phyloP scores from a whole-genome alignment of 2,329 filamentous ascomycete species.

The Botrytis deweyae region DNA sequence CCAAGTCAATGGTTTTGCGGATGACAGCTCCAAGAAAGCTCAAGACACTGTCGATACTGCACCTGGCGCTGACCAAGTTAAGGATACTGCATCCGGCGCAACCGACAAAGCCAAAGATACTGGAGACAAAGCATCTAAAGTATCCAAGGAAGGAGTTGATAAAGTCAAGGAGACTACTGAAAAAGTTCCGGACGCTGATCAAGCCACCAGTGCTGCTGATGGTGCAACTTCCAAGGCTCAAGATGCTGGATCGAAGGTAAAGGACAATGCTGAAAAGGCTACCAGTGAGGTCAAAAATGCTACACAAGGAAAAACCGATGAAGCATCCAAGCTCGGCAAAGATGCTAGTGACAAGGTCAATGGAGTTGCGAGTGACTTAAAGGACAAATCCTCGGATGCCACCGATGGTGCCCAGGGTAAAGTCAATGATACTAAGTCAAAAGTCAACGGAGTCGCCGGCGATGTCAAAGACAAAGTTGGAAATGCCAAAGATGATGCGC shows the following conservation, averaged over 20 bases:
- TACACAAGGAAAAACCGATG: neutral
- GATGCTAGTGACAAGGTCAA: neutral
- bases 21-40: neutral
- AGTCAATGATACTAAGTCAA: neutral
- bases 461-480: slow-evolving; percentile 8
- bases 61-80: neutral
- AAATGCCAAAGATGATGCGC: neutral
- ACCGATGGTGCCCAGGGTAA: neutral
- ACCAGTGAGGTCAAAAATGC: neutral
- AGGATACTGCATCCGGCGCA: neutral
- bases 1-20: neutral
- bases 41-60: neutral
- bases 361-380: neutral
- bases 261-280: neutral
- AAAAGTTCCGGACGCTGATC: neutral
- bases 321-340: neutral
- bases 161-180: neutral
- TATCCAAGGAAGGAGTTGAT: neutral
- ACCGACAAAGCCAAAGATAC: neutral
- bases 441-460: neutral
- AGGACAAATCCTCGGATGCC: neutral
- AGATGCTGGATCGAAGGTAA: neutral
- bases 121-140: neutral
- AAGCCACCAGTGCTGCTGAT: neutral
- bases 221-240: neutral